A percentile compares a stretch with the other conserved stretches of the same genome.
These are phyloP conservation scores for Dothidotthia symphoricarpi DNA, from an alignment of 2,329 filamentous ascomycete species.

Conservation along the genomic window DNA sequence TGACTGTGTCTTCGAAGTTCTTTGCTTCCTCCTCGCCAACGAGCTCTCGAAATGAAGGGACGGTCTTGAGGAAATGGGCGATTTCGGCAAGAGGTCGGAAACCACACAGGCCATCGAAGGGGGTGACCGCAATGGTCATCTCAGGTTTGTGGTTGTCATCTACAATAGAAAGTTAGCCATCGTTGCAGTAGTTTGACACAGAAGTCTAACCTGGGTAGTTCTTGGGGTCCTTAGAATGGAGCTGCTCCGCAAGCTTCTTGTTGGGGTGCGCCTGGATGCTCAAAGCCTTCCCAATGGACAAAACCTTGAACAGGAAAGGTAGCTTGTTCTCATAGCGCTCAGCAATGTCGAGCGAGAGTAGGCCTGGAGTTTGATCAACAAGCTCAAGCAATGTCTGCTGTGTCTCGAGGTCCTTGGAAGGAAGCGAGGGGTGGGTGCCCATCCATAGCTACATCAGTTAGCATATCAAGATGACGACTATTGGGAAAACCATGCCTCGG, in stretches of 20 bases:
- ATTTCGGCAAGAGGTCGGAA: conserved; percentile 89
- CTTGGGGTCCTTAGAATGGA: conserved; percentile 81
- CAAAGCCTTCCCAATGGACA: conserved; percentile 92
- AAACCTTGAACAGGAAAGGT: conserved; percentile 96
- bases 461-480: not conserved
- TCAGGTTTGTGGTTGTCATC: conserved; percentile 99
- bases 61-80: conserved; percentile 71
- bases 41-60: conserved; percentile 53
- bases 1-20: conserved; percentile 48
- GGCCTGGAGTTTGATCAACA: conserved; percentile 78
- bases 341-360: conserved; percentile 72
- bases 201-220: conserved; percentile 72
- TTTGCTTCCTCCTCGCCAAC: conserved; percentile 50
- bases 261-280: conserved; percentile 97
- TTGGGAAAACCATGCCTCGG: conserved; percentile 63
- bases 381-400: conserved; percentile 84
- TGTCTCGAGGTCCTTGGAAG: conserved; percentile 83
- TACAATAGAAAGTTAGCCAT: conserved; percentile 13
- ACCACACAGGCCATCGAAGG: conserved; percentile 93
- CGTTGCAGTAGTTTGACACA: not conserved
- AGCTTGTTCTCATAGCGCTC: conserved; percentile 77
- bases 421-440: conserved; percentile 95
- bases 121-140: conserved; percentile 97
- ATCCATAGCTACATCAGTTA: conserved; percentile 79
- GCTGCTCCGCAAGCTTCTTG: conserved; percentile 85